Evolutionary conservation across 768 basidiomycete genomes (phyloP).

Genomic region (Rhizopogon roseolus): DNA sequence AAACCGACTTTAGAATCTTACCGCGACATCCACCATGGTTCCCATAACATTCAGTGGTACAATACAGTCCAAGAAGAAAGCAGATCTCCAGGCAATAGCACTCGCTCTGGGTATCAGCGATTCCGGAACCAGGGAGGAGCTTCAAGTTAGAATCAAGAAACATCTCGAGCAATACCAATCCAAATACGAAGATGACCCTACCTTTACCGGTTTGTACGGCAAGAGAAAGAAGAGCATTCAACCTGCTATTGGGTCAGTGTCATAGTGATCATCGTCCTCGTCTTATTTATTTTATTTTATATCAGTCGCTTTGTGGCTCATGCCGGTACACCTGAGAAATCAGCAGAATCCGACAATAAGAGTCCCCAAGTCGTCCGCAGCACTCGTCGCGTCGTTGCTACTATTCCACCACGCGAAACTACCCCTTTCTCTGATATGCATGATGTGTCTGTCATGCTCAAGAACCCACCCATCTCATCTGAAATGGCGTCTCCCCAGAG

Average conservation of each 20-base stretch:
- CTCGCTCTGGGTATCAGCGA: constrained; percentile 46
- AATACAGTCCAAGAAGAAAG: constrained; percentile 63
- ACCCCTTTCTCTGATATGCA: constrained; percentile 47
- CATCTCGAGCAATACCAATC: constrained; percentile 54
- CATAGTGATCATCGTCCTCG: background rate
- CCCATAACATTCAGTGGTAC: constrained; percentile 44
- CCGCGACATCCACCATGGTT: constrained; percentile 30
- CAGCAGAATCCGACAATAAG: constrained; percentile 8
- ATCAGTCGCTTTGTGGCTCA: constrained; percentile 10
- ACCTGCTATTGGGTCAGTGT: constrained; percentile 10
- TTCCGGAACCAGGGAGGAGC: constrained; percentile 58
- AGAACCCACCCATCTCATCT: constrained; percentile 38
- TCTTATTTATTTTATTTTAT: background rate
- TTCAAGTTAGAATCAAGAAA: constrained; percentile 56
- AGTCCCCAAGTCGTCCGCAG: constrained; percentile 17
- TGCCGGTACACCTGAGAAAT: constrained; percentile 8
- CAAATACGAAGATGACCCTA: constrained; percentile 50
- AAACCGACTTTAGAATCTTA: background rate
- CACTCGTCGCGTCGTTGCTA: constrained; percentile 13
- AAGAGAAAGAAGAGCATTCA: constrained; percentile 31
- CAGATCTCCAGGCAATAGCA: constrained; percentile 61
- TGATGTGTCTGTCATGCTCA: constrained; percentile 50
- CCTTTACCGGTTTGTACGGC: constrained; percentile 51
- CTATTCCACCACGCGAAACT: constrained; percentile 29
- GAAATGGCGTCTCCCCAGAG: constrained; percentile 10